Base-by-base conservation (phyloP, 2,329 filamentous ascomycete species). In the Torrubiella hemipterigena region DNA sequence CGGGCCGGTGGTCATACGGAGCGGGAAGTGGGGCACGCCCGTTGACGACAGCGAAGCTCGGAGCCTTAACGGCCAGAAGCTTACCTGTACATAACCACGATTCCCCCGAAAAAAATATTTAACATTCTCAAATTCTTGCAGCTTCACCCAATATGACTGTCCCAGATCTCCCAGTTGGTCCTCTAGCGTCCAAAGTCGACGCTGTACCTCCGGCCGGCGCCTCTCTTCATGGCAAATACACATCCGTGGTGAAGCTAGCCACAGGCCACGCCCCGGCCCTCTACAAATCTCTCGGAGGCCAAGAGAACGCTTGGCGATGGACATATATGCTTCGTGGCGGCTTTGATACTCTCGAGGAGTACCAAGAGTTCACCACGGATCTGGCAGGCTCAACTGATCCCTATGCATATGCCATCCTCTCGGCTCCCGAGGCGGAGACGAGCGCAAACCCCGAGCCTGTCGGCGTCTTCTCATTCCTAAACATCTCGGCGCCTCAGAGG, bases 401-500 rank as follows among this genome's bases (percentile, higher is more conserved):
- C 0, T 43, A 60, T 23, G 63, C 58, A 42, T 72, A 58, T 40
- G 52, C 60, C 10, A 55, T 70, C 16, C 45, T 65, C n/a, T n/a
- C n/a, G n/a, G n/a, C n/a, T 12, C 57, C 58, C 4, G 43, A 43
- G 0, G 46, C 42, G 4, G 40, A 29, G 11, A 38, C 36, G 10
- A 43, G 40, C 20, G 38, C 39, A 0, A 32, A 30, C 3, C 45
- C 50, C 7, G 55, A 57, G 31, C 44, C 57, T 0, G 44, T 66
- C 1, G 67, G 67, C 1, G 49, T 55, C 23, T 42, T 57, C 42
- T 41, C 52, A 1, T 65, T 63, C 33, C 48, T 75, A 42, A 59
- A 58, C 32, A 65, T 72, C 30, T 53, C 61, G 5, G 55, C 64
- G 0, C 39, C 43, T 0, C 56, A 77, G 33, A 56, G 63, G 3